A percentile compares a stretch with the other conserved stretches of the same genome.
Conservation (phyloP, 2,329 filamentous ascomycete genomes). For the Dactylellina cionopaga region DNA sequence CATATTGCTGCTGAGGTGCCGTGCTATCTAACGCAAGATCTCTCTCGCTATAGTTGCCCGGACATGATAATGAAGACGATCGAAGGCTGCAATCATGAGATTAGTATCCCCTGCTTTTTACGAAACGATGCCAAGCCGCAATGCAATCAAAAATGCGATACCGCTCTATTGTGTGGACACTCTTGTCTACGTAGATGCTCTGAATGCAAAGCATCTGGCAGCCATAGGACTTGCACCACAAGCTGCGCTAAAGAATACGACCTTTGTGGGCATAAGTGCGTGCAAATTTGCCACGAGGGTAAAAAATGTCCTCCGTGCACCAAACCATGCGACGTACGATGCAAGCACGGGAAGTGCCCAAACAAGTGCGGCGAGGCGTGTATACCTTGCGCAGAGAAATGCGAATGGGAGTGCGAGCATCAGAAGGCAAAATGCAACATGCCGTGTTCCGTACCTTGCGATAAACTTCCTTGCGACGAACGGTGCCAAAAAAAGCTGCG, state of each 20-base stretch:
- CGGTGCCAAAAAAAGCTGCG: slow-evolving; percentile 65
- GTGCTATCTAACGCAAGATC: slow-evolving; percentile 63
- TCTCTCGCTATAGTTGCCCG: slow-evolving; percentile 64
- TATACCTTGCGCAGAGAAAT: slow-evolving; percentile 69
- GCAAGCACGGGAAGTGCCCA: slow-evolving; percentile 68
- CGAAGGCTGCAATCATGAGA: slow-evolving; percentile 67
- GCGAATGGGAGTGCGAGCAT: slow-evolving; percentile 69
- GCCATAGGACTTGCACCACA: slow-evolving; percentile 62
- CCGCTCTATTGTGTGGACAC: slow-evolving; percentile 22
- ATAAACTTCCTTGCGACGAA: slow-evolving; percentile 72
- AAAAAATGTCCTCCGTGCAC: slow-evolving; percentile 65
- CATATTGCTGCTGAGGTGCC: slow-evolving; percentile 39
- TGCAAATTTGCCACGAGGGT: slow-evolving; percentile 65
- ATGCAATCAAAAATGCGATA: slow-evolving; percentile 27
- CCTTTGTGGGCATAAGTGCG: slow-evolving; percentile 70
- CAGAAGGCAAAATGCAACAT: slow-evolving; percentile 62
- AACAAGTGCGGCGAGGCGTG: slow-evolving; percentile 70
- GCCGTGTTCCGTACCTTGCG: slow-evolving; percentile 73
- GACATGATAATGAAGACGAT: slow-evolving; percentile 64
- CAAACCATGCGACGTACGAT: slow-evolving; percentile 67
- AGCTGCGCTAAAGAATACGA: slow-evolving; percentile 66
- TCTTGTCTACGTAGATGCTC: slow-evolving; percentile 65
- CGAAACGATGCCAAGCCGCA: slow-evolving; percentile 61
- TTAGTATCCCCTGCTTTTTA: slow-evolving; percentile 65
- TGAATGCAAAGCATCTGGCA: slow-evolving; percentile 62